Base-by-base conservation (phyloP, 2,329 filamentous ascomycete genomes). In the Dothistroma septosporum region DNA sequence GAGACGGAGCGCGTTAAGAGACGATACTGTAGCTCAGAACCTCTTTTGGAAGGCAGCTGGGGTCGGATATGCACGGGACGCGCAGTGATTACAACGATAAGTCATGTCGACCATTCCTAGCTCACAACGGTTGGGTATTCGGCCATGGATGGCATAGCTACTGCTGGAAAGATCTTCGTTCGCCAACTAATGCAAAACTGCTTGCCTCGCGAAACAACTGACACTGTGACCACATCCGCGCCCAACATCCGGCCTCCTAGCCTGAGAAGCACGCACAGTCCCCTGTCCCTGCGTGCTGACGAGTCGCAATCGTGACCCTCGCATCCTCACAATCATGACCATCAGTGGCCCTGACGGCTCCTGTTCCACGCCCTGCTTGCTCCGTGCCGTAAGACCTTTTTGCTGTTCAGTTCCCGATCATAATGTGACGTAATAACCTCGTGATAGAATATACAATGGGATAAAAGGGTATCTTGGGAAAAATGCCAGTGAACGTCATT, bases 381-480 rank as follows among this genome's bases (percentile, higher is more conserved):
- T 53, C 33, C 57, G 46, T 55, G 41, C 53, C 37, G 24, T 46
- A 47, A 21, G 12, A 28, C 22, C 14, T 8, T 44, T n/a, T 44
- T 32, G 14, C 53, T 33, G 16, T 50, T 54, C 28, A 19, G 14
- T 44, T 44, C 4, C 41, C 59, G 48, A 60, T 53, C 49, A 33
- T 47, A 14, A 57, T 49, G 50, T 57, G 46, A 58, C 44, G 53
- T 60, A 46, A 60, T 22, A 47, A 52, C 58, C 48, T 59, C 60
- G 55, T 52, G 57, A 19, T 48, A 62, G 57, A 63, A 60, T 63
- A 62, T 64, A 65, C 58, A 65, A 63, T 63, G 60, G 61, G 57
- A 52, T 49, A 57, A 59, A 66, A 65, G 62, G 64, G 65, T 67
- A 67, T 67, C 64, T 61, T 67, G 55, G 55, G 63, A 57, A 59